Conservation (phyloP, 768 basidiomycete genomes). For the Tylopilus subfusipes region DNA sequence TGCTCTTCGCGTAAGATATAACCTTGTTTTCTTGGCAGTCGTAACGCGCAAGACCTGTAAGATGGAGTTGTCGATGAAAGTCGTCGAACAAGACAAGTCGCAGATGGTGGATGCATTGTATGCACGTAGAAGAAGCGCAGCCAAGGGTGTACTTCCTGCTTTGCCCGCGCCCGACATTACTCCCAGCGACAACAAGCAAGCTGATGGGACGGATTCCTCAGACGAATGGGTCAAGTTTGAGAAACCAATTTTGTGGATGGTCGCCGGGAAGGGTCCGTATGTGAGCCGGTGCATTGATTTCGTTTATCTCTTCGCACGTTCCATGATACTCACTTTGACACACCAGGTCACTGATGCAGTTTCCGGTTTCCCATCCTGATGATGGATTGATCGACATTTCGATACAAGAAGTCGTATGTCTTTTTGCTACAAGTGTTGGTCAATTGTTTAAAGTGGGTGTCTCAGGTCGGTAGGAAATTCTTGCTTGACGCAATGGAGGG, state of each 20-base stretch:
- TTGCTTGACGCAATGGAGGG: constrained; percentile 55
- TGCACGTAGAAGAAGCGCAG: constrained; percentile 33
- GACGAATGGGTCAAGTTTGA: constrained; percentile 71
- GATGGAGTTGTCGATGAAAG: constrained; percentile 66
- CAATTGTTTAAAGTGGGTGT: background rate
- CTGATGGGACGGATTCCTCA: constrained; percentile 32
- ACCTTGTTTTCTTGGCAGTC: constrained; percentile 38
- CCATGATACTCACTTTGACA: background rate
- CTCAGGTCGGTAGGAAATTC: constrained; percentile 39
- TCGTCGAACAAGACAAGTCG: constrained; percentile 64
- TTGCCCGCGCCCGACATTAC: constrained; percentile 12
- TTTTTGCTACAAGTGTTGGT: background rate
- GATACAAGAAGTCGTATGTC: constrained; percentile 56
- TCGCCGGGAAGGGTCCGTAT: constrained; percentile 78
- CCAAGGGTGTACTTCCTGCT: constrained; percentile 9
- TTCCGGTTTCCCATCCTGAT: constrained; percentile 75
- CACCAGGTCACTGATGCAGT: constrained; percentile 73
- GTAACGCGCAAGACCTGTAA: constrained; percentile 61
- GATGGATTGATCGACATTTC: constrained; percentile 77
- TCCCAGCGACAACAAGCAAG: constrained; percentile 10
- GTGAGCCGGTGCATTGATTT: constrained; percentile 49
- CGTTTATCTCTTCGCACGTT: background rate
- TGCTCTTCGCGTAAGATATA: background rate
- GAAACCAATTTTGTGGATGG: constrained; percentile 64
- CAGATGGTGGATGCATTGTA: constrained; percentile 59